A percentile compares a stretch with the other conserved stretches of the same genome.
These are phyloP conservation scores for Saccharum officinarum DNA, from an alignment of 176 grass and related monocot genomes.

Conservation along the genomic window DNA sequence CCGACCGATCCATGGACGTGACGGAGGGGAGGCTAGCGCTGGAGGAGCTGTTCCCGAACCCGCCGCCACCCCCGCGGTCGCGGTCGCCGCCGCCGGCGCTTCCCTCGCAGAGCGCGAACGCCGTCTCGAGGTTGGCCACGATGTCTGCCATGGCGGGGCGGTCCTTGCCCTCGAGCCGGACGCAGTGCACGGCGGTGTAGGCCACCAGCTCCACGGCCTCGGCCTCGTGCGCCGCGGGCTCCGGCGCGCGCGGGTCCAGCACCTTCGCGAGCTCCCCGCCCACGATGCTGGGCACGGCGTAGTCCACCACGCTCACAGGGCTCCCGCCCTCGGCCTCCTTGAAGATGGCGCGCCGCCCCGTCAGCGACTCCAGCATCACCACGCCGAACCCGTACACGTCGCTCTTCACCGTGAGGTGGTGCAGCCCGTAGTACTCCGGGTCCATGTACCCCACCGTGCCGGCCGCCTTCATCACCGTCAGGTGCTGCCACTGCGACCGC, in stretches of 20 bases:
- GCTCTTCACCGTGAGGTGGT: slow-evolving; percentile 90
- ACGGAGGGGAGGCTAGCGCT: slow-evolving; percentile 56
- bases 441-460: slow-evolving; percentile 99
- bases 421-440: slow-evolving; percentile 93
- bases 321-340: slow-evolving; percentile 57
- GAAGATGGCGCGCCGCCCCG: slow-evolving; percentile 75
- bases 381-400: slow-evolving; percentile 94
- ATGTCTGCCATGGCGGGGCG: slow-evolving; percentile 72
- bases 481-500: not conserved
- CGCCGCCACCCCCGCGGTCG: not conserved
- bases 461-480: slow-evolving; percentile 54
- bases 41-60: slow-evolving; percentile 52
- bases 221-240: slow-evolving; percentile 39
- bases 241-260: slow-evolving; percentile 59
- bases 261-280: slow-evolving; percentile 55
- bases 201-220: slow-evolving; percentile 89
- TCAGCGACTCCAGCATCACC: slow-evolving; percentile 86
- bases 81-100: not conserved
- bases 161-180: slow-evolving; percentile 67
- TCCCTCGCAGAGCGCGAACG: slow-evolving; percentile 64
- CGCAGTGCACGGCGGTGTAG: slow-evolving; percentile 74
- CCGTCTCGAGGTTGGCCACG: slow-evolving; percentile 78
- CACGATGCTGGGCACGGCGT: slow-evolving; percentile 52
- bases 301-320: slow-evolving; percentile 71
- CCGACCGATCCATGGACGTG: slow-evolving; percentile 52